Evolutionary conservation across 2,329 filamentous ascomycete genomes (phyloP).

Genomic region (Fusarium zealandicum): DNA sequence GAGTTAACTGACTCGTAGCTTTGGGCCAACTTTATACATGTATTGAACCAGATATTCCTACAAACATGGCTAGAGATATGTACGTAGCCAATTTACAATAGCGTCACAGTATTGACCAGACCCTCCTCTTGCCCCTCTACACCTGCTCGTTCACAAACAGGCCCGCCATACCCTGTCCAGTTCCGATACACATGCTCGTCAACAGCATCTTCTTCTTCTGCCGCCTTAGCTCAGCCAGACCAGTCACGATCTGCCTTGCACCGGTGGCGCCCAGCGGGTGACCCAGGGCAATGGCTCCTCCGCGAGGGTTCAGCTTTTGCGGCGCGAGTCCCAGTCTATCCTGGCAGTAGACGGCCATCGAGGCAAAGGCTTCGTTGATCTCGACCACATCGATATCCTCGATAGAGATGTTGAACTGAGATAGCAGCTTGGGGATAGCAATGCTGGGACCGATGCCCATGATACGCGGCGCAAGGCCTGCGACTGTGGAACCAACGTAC

Average conservation of each 20-base stretch:
- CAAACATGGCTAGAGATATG: background rate
- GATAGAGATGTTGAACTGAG: slow-evolving; percentile 77
- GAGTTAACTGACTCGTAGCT: slow-evolving; percentile 16
- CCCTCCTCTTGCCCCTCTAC: slow-evolving; percentile 10
- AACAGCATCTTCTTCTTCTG: slow-evolving; percentile 89
- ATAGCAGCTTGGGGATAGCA: slow-evolving; percentile 82
- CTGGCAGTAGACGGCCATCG: slow-evolving; percentile 95
- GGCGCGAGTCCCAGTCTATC: slow-evolving; percentile 74
- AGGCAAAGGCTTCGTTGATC: slow-evolving; percentile 97
- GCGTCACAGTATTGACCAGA: slow-evolving; percentile 28
- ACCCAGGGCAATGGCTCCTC: slow-evolving; percentile 83
- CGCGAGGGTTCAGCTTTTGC: slow-evolving; percentile 81
- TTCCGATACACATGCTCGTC: slow-evolving; percentile 87
- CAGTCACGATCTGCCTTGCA: slow-evolving; percentile 84
- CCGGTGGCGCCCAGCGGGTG: slow-evolving; percentile 85
- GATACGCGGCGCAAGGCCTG: slow-evolving; percentile 88
- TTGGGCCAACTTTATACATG: background rate
- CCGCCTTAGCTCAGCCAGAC: slow-evolving; percentile 82
- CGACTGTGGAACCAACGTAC: slow-evolving; percentile 89
- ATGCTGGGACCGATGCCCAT: slow-evolving; percentile 91
- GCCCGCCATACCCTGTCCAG: slow-evolving; percentile 73
- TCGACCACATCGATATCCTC: slow-evolving; percentile 90
- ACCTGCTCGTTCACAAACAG: slow-evolving; percentile 67
- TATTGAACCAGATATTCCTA: background rate
- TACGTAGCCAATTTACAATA: slow-evolving; percentile 11